phyloP scores from a whole-genome alignment of 2,329 filamentous ascomycete genomes.

The Cryphonectria parasitica region DNA sequence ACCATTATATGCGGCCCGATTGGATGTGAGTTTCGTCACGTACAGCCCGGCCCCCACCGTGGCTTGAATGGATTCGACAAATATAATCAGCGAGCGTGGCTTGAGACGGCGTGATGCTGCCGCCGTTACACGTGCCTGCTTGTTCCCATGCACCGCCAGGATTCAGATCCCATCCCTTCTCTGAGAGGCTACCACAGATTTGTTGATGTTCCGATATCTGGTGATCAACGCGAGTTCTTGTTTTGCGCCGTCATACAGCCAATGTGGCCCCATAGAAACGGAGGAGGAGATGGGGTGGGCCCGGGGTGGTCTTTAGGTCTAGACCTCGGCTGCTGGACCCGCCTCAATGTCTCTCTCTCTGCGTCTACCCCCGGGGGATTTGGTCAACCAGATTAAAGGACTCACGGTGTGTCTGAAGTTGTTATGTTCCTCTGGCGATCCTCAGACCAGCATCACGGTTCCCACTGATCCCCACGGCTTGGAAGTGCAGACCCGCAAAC shows the following conservation, averaged over 20 bases:
- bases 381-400: conserved; percentile 28
- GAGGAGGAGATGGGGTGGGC: neutral
- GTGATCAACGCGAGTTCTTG: conserved; percentile 14
- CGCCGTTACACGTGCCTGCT: conserved; percentile 22
- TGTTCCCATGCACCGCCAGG: conserved; percentile 18
- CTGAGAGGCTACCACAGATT: conserved; percentile 1
- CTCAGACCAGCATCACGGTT: conserved; percentile 19
- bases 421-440: conserved; percentile 24
- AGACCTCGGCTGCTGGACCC: conserved; percentile 10
- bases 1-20: neutral
- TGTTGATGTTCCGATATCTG: conserved; percentile 2
- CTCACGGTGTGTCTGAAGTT: conserved; percentile 24
- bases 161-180: neutral
- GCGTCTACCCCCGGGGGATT: conserved; percentile 13
- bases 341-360: neutral
- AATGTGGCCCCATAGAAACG: neutral
- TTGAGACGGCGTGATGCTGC: conserved; percentile 9
- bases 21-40: neutral
- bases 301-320: neutral
- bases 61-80: conserved; percentile 8
- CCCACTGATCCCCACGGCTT: conserved; percentile 22
- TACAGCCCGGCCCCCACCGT: conserved; percentile 1
- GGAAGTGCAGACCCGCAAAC: conserved; percentile 11
- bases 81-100: neutral
- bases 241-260: neutral